Evolutionary conservation across 257 asterid species (phyloP), one percentile per base, ranked within the genome.

Genomic region (Salvia miltiorrhiza): DNA sequence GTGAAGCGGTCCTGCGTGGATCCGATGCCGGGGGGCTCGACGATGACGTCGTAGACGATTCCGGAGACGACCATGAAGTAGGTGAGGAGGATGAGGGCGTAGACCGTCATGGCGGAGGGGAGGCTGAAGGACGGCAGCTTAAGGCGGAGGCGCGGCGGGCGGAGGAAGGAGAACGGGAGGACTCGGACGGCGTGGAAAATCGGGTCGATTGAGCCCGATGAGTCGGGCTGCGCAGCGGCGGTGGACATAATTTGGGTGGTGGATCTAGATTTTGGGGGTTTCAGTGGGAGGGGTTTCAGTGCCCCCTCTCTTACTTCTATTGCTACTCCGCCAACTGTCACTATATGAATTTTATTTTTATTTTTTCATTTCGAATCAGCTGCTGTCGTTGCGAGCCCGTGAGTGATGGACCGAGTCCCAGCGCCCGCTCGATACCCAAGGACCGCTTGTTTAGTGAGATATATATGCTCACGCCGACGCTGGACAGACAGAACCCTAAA

Each of bases 41-140:
- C 96, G 45, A 93, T 93, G 82, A 93, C 95, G 73, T 93, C 97
- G 79, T 90, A 93, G 68, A 93, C 90, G 75, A 88, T 82, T 56
- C 99, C 97, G 52, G 99, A 93, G 65, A 93, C 96, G 67, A 93
- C 97, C 88, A 93, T 88, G 83, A 93, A 93, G 82, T 93, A 88
- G 74, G 99, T 91, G 71, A 88, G 87, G 65, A 93, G 91, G 63
- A 93, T 79, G 54, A 90, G 88, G 77, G 87, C 43, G 83, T 79
- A 91, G 78, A 93, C 96, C 16, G 97, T 89, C 99, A 90, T 90
- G 60, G 97, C 76, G 39, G 99, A 90, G 10, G 97, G 99, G 80
- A 93, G 97, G 55, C 96, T 76, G 81, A 93, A 54, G 43, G 87
- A 41, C 6, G 97, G 95, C 28, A 89, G 83, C 86, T 84, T 92